Evolutionary conservation across 305 asterid species (phyloP).

Genomic region (Plantago rigida): DNA sequence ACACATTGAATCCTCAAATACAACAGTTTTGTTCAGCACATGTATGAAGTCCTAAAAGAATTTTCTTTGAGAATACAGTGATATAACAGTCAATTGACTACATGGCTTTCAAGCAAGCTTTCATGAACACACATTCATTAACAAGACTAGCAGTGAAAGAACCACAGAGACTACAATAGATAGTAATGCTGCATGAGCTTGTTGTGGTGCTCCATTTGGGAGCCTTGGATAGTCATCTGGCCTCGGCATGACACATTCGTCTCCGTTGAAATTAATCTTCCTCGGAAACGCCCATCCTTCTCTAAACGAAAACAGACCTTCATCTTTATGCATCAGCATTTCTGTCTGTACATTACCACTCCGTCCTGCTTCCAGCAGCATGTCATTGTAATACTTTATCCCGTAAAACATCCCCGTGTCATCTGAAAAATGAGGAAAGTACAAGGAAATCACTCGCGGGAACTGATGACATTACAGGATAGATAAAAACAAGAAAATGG

Average conservation of each 20-base stretch:
- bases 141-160: slow-evolving; percentile 24
- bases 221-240: slow-evolving; percentile 64
- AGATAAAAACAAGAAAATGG: not conserved
- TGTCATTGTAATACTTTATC: slow-evolving; percentile 51
- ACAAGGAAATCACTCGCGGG: not conserved
- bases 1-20: not conserved
- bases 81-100: not conserved
- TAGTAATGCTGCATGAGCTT: slow-evolving; percentile 10
- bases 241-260: slow-evolving; percentile 64
- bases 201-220: slow-evolving; percentile 36
- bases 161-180: not conserved
- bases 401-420: slow-evolving; percentile 79
- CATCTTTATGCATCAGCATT: slow-evolving; percentile 47
- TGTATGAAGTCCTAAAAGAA: not conserved
- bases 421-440: slow-evolving; percentile 30
- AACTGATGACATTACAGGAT: too few species aligned
- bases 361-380: slow-evolving; percentile 56
- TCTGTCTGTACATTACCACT: slow-evolving; percentile 79
- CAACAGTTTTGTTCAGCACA: not conserved
- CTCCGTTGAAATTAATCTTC: slow-evolving; percentile 63
- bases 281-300: slow-evolving; percentile 84
- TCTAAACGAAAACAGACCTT: slow-evolving; percentile 41
- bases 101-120: not conserved
- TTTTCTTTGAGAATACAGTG: not conserved
- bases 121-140: slow-evolving; percentile 22